Evolutionary conservation across 148 eudicot genomes (phyloP), one percentile per base, ranked within the genome.

Genomic region (Amaranthus cruentus): DNA sequence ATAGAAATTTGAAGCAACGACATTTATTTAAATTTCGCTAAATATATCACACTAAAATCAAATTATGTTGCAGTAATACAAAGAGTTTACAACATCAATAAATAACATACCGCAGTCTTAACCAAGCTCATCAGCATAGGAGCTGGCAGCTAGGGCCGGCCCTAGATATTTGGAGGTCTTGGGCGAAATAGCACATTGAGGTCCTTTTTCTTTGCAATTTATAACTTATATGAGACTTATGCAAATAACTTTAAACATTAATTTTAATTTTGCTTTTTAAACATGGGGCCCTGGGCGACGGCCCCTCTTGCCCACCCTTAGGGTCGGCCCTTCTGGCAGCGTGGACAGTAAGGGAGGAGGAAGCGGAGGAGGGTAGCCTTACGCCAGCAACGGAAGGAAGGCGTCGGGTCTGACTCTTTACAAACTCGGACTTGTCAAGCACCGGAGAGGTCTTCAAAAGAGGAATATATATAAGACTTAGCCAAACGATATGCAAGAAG

Each of bases 61-160:
- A 28, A 28, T 28, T 28, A 28, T 28, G 2, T 28, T 28, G 38
- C 2, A 28, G 38, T 28, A 2, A 28, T 54, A 9, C 13, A 54
- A 3, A 9, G 57, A 54, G 13, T 54, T 54, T 15, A 56, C 15
- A 6, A 2, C 63, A 21, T 4, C 3, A 28, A n/a, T 13, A 66
- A 1, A 47, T 13, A 67, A 64, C 87, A 44, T 86, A 90, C 97
- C 75, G 97, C 96, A 21, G 97, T 92, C 77, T 92, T 92, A 75
- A 92, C 83, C 83, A 44, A 92, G 98, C 83, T 92, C 98, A 77
- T 92, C 98, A 11, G 96, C 90, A 48, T 92, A 92, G 70, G 93
- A 86, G 77, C 82, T 84, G 38, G 90, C 85, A 12, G 82, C 82
- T 18, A 18, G 18, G 18, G 18, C 18, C 18, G 18, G 18, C 18